A percentile compares a stretch with the other conserved stretches of the same genome.
Conservation (phyloP, 1,284 basidiomycete species). For the Schizopora paradoxa region DNA sequence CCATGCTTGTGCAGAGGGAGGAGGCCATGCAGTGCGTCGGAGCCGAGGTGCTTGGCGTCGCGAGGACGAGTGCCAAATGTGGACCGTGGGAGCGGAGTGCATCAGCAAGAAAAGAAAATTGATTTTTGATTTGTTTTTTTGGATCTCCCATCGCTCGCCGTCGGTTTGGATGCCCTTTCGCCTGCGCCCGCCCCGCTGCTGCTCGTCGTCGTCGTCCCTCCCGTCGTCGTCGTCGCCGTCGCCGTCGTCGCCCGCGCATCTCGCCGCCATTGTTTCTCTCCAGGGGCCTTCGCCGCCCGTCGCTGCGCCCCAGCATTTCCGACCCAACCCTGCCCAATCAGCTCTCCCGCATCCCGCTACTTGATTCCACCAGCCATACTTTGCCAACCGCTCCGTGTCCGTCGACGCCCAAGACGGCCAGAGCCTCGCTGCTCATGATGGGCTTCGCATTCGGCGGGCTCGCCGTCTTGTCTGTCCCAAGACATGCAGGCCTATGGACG, state of each 20-base stretch:
- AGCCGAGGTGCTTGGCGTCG: too few species aligned
- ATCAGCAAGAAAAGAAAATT: background rate
- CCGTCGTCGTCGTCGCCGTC: slow-evolving; percentile 5
- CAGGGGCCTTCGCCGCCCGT: too few species aligned
- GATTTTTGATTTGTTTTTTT: background rate
- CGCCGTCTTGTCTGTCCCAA: slow-evolving; percentile 53
- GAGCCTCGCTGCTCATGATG: slow-evolving; percentile 54
- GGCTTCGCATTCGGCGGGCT: slow-evolving; percentile 58
- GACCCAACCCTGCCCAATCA: too few species aligned
- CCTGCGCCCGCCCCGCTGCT: background rate
- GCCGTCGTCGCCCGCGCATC: slow-evolving; percentile 8
- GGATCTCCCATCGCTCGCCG: background rate
- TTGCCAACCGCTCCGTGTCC: too few species aligned
- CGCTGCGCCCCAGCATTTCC: too few species aligned
- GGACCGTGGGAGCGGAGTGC: background rate
- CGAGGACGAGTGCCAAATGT: background rate
- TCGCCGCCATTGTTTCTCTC: too few species aligned
- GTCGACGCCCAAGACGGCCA: too few species aligned
- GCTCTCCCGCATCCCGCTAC: too few species aligned
- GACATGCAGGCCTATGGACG: slow-evolving; percentile 43
- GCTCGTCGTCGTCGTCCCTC: slow-evolving; percentile 1
- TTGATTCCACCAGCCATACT: too few species aligned
- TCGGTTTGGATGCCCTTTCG: background rate
- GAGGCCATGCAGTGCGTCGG: too few species aligned
- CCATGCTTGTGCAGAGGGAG: too few species aligned